phyloP scores from a whole-genome alignment of 257 asterid genomes.

The Marsdenia floribunda region DNA sequence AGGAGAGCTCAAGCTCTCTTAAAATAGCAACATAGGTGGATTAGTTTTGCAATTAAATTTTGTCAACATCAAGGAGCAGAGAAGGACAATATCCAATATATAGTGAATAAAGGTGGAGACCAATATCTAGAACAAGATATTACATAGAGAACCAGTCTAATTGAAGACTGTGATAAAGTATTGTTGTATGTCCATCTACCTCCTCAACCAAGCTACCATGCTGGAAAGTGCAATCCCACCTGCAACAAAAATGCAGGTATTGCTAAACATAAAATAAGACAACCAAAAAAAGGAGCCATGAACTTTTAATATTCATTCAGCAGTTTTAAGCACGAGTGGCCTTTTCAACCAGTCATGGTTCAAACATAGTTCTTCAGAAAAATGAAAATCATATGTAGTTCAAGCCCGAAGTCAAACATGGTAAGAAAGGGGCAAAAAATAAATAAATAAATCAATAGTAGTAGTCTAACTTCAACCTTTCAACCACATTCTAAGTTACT shows the following conservation, averaged over 20 bases:
- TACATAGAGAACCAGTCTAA: conserved; percentile 94
- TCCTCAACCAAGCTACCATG: conserved; percentile 99
- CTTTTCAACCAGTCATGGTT: not conserved
- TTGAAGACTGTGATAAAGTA: conserved; percentile 91
- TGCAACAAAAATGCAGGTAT: conserved; percentile 28
- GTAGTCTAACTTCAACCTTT: not conserved
- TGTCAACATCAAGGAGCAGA: not conserved
- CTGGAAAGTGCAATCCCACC: conserved; percentile 92
- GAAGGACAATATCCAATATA: not conserved
- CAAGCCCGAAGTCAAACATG: not conserved
- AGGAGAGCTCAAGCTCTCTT: not conserved
- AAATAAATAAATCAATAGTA: not conserved
- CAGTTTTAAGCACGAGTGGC: not conserved
- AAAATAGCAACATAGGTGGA: not conserved
- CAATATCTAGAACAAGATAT: conserved; percentile 25
- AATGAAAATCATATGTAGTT: not conserved
- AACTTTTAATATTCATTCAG: not conserved
- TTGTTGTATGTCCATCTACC: conserved; percentile 99
- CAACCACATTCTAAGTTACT: not conserved
- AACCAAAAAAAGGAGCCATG: not conserved
- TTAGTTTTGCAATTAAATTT: not conserved
- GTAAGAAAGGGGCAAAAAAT: not conserved
- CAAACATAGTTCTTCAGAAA: not conserved
- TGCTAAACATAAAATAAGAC: not conserved
- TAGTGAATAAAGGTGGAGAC: not conserved